Conservation (phyloP, 768 basidiomycete species). For the Lyophyllum semitale region DNA sequence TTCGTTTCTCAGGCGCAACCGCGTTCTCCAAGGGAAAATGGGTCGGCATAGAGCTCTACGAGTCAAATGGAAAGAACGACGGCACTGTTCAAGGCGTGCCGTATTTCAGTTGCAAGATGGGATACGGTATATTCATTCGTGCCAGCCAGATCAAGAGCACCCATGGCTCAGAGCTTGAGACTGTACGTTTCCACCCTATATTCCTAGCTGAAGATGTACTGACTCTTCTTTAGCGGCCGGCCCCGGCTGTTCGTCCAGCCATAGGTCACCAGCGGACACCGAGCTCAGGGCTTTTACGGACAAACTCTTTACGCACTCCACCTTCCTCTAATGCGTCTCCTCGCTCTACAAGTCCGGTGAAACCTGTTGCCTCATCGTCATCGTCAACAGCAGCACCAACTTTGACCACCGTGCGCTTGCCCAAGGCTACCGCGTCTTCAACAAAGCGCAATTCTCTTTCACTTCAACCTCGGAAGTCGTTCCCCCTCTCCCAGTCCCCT, state of each 20-base stretch:
- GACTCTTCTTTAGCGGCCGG: conserved; percentile 23
- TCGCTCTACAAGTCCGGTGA: conserved; percentile 67
- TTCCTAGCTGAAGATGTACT: background rate
- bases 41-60: conserved; percentile 89
- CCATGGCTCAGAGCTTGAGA: conserved; percentile 47
- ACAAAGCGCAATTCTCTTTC: conserved; percentile 54
- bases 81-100: conserved; percentile 76
- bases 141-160: conserved; percentile 79
- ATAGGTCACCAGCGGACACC: conserved; percentile 62
- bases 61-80: conserved; percentile 92
- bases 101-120: conserved; percentile 81
- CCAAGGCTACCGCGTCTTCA: conserved; percentile 46
- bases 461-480: conserved; percentile 51
- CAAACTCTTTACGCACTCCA: conserved; percentile 38
- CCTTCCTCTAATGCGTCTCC: conserved; percentile 56
- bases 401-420: conserved; percentile 18
- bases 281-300: conserved; percentile 46
- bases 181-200: background rate
- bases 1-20: conserved; percentile 85
- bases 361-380: conserved; percentile 33
- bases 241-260: conserved; percentile 28
- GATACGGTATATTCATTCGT: conserved; percentile 87
- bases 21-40: conserved; percentile 89
- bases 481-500: conserved; percentile 44
- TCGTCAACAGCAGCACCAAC: conserved; percentile 28